Percentiles rank a stretch among this genome's conserved stretches.
phyloP scores from a whole-genome alignment of 192 early-diverging fungal genomes.

The Mortierella alpina region DNA sequence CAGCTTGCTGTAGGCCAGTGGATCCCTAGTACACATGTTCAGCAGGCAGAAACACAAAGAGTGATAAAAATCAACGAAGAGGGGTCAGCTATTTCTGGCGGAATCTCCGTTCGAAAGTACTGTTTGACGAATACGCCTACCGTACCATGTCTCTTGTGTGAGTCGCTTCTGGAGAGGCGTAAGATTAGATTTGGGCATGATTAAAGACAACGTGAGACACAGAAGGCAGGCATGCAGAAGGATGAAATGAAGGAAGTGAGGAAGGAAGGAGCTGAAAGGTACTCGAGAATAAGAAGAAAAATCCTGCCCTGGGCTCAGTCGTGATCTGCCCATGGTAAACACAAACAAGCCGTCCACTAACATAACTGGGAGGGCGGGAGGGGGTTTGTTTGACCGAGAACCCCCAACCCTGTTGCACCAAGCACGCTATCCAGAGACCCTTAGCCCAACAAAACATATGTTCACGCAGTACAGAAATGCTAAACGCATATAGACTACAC shows the following conservation, averaged over 20 bases:
- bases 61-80: neutral
- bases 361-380: too few relatives aligned
- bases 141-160: constrained; percentile 15
- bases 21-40: neutral
- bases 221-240: neutral
- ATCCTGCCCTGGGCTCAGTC: too few relatives aligned
- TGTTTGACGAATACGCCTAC: neutral
- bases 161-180: neutral
- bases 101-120: neutral
- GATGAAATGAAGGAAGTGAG: neutral
- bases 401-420: too few relatives aligned
- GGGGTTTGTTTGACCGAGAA: too few relatives aligned
- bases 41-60: neutral
- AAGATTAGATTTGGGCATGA: neutral
- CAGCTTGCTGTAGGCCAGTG: constrained; percentile 3
- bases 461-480: too few relatives aligned
- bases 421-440: too few relatives aligned
- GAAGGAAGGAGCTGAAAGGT: neutral
- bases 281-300: neutral
- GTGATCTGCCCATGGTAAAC: too few relatives aligned
- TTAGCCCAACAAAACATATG: too few relatives aligned
- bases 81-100: neutral
- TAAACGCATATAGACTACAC: too few relatives aligned
- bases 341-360: too few relatives aligned
- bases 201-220: too few relatives aligned